These are phyloP conservation scores for Lachnellula hyalina DNA, from an alignment of 2,329 filamentous ascomycete genomes.

Conservation along the genomic window DNA sequence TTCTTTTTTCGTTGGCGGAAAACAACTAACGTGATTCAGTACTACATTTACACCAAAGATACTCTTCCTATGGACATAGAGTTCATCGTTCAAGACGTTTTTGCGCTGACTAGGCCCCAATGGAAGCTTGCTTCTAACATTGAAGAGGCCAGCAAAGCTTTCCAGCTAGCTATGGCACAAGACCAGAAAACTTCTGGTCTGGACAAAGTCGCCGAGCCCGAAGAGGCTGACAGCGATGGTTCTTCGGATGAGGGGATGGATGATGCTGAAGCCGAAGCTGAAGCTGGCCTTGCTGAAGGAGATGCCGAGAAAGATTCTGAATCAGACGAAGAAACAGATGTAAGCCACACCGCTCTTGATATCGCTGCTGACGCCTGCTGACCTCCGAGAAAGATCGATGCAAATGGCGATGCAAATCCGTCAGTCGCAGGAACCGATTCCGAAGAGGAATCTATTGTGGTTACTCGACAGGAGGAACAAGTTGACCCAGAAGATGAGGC, in stretches of 20 bases:
- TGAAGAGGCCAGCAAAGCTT: conserved; percentile 76
- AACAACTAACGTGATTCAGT: conserved; percentile 44
- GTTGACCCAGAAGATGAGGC: conserved; percentile 91
- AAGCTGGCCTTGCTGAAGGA: conserved; percentile 49
- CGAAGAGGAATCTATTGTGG: conserved; percentile 81
- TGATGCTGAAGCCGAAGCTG: conserved; percentile 56
- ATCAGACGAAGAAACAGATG: conserved; percentile 51
- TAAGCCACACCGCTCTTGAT: conserved; percentile 27
- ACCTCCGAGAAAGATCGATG: conserved; percentile 19
- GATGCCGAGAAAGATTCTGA: conserved; percentile 50
- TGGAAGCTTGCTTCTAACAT: conserved; percentile 82
- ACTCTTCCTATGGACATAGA: conserved; percentile 94
- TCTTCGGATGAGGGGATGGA: conserved; percentile 74
- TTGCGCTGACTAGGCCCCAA: conserved; percentile 75
- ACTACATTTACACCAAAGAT: conserved; percentile 90
- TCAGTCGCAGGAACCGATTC: conserved; percentile 57
- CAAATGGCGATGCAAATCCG: conserved; percentile 46
- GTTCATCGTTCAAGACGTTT: conserved; percentile 92
- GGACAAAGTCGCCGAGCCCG: conserved; percentile 64
- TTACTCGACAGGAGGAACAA: conserved; percentile 84
- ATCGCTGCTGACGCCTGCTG: not conserved
- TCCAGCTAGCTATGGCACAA: conserved; percentile 81
- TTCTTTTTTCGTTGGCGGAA: conserved; percentile 8
- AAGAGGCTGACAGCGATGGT: conserved; percentile 64
- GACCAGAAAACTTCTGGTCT: conserved; percentile 77